Conservation (phyloP, 2,329 filamentous ascomycete genomes). For the Cercospora janseana region DNA sequence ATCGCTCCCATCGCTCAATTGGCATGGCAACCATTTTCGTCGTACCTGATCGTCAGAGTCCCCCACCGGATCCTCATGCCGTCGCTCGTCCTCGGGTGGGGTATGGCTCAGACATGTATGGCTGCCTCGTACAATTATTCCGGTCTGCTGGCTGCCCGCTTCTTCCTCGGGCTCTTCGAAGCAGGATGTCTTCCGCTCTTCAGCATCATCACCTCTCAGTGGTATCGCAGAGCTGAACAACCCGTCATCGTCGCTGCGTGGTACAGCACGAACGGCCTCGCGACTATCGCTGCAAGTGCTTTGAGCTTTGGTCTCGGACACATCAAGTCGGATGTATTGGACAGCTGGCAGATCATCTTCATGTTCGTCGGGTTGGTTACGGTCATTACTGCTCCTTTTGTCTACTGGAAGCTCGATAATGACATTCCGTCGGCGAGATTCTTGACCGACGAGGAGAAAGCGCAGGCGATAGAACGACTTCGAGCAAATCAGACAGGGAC, state of each 20-base stretch:
- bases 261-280: conserved; percentile 31
- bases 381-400: conserved; percentile 55
- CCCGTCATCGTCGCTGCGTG: conserved; percentile 30
- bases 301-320: conserved; percentile 28
- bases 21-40: conserved; percentile 64
- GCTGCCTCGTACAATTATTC: conserved; percentile 59
- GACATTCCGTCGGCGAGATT: conserved; percentile 55
- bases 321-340: conserved; percentile 23
- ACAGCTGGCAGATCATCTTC: conserved; percentile 31
- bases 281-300: conserved; percentile 27
- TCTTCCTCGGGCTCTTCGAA: conserved; percentile 66
- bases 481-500: conserved; percentile 53
- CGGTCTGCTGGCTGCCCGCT: conserved; percentile 60
- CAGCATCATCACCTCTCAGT: conserved; percentile 45
- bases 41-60: conserved; percentile 60
- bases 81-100: conserved; percentile 62
- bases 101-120: conserved; percentile 58
- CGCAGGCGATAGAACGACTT: conserved; percentile 50
- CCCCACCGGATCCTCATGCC: conserved; percentile 66
- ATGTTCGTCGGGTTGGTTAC: conserved; percentile 61
- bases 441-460: conserved; percentile 47
- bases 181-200: conserved; percentile 65
- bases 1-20: conserved; percentile 55
- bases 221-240: conserved; percentile 33
- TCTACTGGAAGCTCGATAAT: conserved; percentile 61